Evolutionary conservation across 1,139 yeast genomes (phyloP).

Genomic region (Magnusiomyces tetraspermus): DNA sequence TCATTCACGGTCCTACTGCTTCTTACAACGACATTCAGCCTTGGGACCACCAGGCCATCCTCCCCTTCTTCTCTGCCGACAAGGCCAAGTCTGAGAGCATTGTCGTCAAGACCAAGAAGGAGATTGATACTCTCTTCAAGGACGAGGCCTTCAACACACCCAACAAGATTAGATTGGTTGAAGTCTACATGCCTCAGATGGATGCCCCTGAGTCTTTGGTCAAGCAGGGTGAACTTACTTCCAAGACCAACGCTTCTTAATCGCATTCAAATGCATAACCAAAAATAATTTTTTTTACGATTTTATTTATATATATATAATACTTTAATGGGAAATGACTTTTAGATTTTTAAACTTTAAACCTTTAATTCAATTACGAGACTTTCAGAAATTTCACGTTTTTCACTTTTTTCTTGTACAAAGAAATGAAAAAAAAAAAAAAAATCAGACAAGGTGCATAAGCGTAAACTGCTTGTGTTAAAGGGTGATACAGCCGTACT

Average conservation of each 20-base stretch:
- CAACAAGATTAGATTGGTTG: constrained; percentile 64
- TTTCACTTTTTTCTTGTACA: too few species aligned
- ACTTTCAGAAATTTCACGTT: too few species aligned
- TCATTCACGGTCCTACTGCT: constrained; percentile 74
- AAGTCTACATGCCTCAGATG: constrained; percentile 68
- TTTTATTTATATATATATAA: too few species aligned
- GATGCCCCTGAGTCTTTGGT: constrained; percentile 72
- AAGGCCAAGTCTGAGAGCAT: constrained; percentile 31
- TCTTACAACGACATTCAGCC: constrained; percentile 71
- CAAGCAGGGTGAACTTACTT: constrained; percentile 70
- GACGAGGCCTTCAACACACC: constrained; percentile 49
- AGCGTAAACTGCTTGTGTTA: too few species aligned
- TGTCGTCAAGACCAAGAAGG: constrained; percentile 55
- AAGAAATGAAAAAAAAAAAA: too few species aligned
- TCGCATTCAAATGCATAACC: background rate
- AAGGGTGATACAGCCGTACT: too few species aligned
- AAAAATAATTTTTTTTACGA: background rate
- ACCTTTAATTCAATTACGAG: too few species aligned
- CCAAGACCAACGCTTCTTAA: constrained; percentile 41
- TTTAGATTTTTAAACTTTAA: too few species aligned
- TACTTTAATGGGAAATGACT: too few species aligned
- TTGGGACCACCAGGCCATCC: constrained; percentile 65
- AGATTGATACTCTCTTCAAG: constrained; percentile 49
- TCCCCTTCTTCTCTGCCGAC: constrained; percentile 65
- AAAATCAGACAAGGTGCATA: too few species aligned